These are phyloP conservation scores for Gastrolobium villosum DNA, from an alignment of 306 rosid species.

Conservation along the genomic window DNA sequence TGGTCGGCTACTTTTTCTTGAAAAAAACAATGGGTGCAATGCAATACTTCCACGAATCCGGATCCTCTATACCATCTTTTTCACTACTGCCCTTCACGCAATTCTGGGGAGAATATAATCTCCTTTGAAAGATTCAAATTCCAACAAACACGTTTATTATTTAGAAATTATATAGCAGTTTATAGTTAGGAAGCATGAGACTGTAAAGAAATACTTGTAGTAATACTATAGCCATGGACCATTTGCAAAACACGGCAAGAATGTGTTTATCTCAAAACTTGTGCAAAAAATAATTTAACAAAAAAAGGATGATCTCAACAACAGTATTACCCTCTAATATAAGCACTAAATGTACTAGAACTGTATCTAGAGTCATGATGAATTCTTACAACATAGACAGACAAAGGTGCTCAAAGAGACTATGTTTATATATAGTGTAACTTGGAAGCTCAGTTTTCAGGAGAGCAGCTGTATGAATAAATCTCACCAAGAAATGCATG, in stretches of 20 bases:
- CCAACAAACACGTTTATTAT: neutral
- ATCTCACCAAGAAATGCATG: constrained; percentile 39
- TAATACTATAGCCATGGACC: neutral
- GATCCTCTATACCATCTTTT: neutral
- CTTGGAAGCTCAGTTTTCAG: constrained; percentile 15
- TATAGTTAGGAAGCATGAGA: neutral
- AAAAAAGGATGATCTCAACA: constrained; percentile 31
- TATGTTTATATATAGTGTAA: constrained; percentile 13
- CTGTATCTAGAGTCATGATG: constrained; percentile 28
- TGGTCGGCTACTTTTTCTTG: too few relatives aligned
- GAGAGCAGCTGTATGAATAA: constrained; percentile 9
- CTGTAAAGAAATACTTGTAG: neutral
- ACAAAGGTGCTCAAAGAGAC: constrained; percentile 18
- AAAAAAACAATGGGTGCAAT: too few relatives aligned
- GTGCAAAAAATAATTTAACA: constrained; percentile 14
- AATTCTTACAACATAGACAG: constrained; percentile 12
- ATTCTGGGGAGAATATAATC: neutral
- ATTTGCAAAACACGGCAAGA: constrained; percentile 21
- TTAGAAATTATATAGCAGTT: neutral
- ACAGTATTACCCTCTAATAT: neutral
- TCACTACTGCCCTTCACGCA: neutral
- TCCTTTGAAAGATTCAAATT: constrained; percentile 18
- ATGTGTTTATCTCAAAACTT: constrained; percentile 31
- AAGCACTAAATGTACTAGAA: constrained; percentile 21
- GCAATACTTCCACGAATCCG: neutral